Percentiles rank a stretch among this genome's conserved stretches.
Evolutionary conservation across 1,284 basidiomycete genomes (phyloP).

Genomic region (Apiotrichum brassicae): DNA sequence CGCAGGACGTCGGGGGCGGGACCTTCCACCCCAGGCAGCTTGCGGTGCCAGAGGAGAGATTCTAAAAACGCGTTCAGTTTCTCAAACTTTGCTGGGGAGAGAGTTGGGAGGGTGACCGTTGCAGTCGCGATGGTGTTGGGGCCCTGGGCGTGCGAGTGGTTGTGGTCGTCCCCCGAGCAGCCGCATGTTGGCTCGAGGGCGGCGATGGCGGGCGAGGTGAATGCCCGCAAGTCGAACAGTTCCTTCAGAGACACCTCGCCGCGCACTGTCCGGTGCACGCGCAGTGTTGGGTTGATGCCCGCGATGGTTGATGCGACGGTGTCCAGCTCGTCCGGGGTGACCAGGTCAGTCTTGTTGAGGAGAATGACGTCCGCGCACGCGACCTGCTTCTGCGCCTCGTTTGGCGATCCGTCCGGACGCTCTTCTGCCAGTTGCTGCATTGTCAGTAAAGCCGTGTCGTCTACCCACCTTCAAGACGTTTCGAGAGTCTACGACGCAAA

Average conservation of each 20-base stretch:
- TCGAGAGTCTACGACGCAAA: slow-evolving; percentile 82
- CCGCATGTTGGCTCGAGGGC: slow-evolving; percentile 4
- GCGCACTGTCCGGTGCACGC: slow-evolving; percentile 63
- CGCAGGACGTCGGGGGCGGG: slow-evolving; percentile 56
- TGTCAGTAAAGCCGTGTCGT: background rate
- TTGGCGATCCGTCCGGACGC: slow-evolving; percentile 55
- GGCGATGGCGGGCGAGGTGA: slow-evolving; percentile 47
- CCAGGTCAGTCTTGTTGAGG: slow-evolving; percentile 79
- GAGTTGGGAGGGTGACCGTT: slow-evolving; percentile 58
- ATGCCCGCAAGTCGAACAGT: slow-evolving; percentile 75
- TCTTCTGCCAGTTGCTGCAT: slow-evolving; percentile 75
- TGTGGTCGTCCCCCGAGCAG: slow-evolving; percentile 27
- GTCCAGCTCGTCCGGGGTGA: slow-evolving; percentile 43
- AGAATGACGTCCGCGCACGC: slow-evolving; percentile 82
- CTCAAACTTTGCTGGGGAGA: slow-evolving; percentile 26
- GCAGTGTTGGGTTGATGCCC: slow-evolving; percentile 66
- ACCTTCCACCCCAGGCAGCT: slow-evolving; percentile 13
- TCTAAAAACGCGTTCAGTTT: slow-evolving; percentile 71
- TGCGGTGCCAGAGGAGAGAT: slow-evolving; percentile 64
- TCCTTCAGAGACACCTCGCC: slow-evolving; percentile 61
- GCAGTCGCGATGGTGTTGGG: slow-evolving; percentile 57
- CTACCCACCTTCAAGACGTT: slow-evolving; percentile 65
- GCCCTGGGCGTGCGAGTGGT: slow-evolving; percentile 30
- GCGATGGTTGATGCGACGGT: slow-evolving; percentile 56
- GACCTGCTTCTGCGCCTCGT: slow-evolving; percentile 80